Conservation (phyloP, 495 filamentous ascomycete genomes). For the Aspergillus baeticus region DNA sequence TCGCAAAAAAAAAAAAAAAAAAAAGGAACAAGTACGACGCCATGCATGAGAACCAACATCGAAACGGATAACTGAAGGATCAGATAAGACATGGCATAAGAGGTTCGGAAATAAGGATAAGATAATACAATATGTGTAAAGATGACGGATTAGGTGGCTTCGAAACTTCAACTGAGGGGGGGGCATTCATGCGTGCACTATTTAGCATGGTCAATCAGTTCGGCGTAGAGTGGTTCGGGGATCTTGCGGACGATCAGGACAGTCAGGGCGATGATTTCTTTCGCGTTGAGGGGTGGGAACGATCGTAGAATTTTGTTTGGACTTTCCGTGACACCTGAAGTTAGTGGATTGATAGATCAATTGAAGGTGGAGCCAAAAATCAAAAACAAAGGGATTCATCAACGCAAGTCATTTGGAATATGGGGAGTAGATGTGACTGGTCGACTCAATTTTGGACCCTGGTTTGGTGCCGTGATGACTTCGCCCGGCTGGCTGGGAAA, state of each 20-base stretch:
- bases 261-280: constrained; percentile 75
- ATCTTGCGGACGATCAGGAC: constrained; percentile 80
- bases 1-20: not conserved
- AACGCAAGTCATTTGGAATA: not conserved
- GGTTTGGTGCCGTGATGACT: not conserved
- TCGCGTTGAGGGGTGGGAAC: constrained; percentile 82
- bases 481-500: constrained; percentile 4
- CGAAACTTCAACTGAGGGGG: not conserved
- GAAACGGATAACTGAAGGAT: not conserved
- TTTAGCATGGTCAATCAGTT: constrained; percentile 83
- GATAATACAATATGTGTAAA: constrained; percentile 4
- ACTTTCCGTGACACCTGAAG: constrained; percentile 41
- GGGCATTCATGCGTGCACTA: constrained; percentile 35
- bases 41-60: constrained; percentile 1
- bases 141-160: not conserved
- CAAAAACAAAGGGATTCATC: not conserved
- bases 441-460: constrained; percentile 1
- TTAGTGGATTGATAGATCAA: not conserved
- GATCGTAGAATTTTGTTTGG: constrained; percentile 87
- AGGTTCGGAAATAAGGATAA: not conserved
- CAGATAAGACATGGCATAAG: not conserved
- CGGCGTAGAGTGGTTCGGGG: constrained; percentile 82
- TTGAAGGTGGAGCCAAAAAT: constrained; percentile 13
- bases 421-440: constrained; percentile 1
- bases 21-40: constrained; percentile 2